phyloP scores from a whole-genome alignment of 495 filamentous ascomycete species.

The Hypomontagnella monticulosa region DNA sequence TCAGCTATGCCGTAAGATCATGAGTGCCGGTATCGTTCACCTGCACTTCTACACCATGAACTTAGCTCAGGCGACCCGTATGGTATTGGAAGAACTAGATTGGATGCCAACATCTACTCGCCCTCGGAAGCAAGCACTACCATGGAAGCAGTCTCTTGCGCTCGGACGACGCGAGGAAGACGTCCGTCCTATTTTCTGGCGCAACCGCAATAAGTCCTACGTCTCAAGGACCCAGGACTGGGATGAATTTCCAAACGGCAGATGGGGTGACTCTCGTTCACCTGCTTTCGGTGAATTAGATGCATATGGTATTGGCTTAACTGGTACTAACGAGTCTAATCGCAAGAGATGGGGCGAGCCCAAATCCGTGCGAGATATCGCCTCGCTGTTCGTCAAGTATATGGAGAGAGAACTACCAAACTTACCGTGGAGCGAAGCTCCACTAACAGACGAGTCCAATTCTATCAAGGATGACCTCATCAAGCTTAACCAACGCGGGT shows the following conservation, averaged over 20 bases:
- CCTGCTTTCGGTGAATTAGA: conserved; percentile 98
- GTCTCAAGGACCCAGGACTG: conserved; percentile 95
- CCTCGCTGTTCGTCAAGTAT: conserved; percentile 83
- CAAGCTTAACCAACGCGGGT: conserved; percentile 81
- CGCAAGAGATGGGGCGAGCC: conserved; percentile 95
- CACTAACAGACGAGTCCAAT: conserved; percentile 82
- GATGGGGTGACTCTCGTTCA: conserved; percentile 97
- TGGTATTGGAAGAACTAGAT: conserved; percentile 89
- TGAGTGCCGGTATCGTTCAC: conserved; percentile 83
- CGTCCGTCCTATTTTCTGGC: conserved; percentile 99
- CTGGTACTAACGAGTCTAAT: conserved; percentile 97
- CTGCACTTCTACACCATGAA: conserved; percentile 99
- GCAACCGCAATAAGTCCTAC: conserved; percentile 95
- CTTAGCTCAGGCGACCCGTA: conserved; percentile 89
- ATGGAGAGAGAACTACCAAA: conserved; percentile 80
- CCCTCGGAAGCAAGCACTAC: conserved; percentile 83
- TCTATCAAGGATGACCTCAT: conserved; percentile 79
- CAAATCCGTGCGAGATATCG: conserved; percentile 78
- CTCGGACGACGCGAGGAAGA: conserved; percentile 90
- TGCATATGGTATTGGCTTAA: conserved; percentile 92
- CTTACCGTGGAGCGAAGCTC: conserved; percentile 93
- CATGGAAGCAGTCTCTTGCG: conserved; percentile 94
- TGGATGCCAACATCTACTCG: conserved; percentile 78
- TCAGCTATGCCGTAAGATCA: conserved; percentile 86
- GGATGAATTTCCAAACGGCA: conserved; percentile 99